Base-by-base conservation (phyloP, 2,329 filamentous ascomycete genomes). In the Cryphonectria nitschkei region DNA sequence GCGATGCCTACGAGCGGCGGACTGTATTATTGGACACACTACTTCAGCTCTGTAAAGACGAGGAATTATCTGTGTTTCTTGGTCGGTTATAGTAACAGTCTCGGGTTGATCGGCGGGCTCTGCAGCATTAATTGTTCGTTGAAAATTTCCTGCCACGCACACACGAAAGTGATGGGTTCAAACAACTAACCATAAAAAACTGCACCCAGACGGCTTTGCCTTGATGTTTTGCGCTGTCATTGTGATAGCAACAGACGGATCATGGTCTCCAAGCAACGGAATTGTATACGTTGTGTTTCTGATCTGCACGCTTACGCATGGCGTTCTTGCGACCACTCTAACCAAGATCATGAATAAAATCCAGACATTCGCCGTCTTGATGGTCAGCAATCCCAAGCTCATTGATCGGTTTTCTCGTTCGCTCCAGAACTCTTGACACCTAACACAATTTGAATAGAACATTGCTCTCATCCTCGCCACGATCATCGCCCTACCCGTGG, bases 21-120 rank as follows among this genome's bases (percentile, higher is more conserved):
- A 0, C 78, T 90, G 1, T 73, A 73, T 34, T 73, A 54, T n/a
- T 73, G 72, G 72, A 73, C 72, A 9, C 87, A 89, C 74, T 87
- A 87, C 77, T 89, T 88, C 76, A 84, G 85, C 14, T 84, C 83
- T 2, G 84, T 85, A 2, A 84, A 84, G 56, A 86, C 82, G 72
- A 83, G 86, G 72, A 89, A 89, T 75, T 84, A 86, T 4, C 77
- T 90, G n/a, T 87, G 84, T 73, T 89, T 89, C 75, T 77, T 89
- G 46, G 87, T 89, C 26, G 87, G 87, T 39, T 89, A 89, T 74
- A 88, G 86, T 76, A 89, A 90, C 75, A 89, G 86, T 1, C 80
- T 90, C 26, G 88, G 88, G 8, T 77, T 89, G 11, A 82, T 90
- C n/a, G 88, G 87, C 43, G 88, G 88, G 7, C 81, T 90, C 19